phyloP scores from a whole-genome alignment of 768 basidiomycete genomes.

The Termitomyces sp. region DNA sequence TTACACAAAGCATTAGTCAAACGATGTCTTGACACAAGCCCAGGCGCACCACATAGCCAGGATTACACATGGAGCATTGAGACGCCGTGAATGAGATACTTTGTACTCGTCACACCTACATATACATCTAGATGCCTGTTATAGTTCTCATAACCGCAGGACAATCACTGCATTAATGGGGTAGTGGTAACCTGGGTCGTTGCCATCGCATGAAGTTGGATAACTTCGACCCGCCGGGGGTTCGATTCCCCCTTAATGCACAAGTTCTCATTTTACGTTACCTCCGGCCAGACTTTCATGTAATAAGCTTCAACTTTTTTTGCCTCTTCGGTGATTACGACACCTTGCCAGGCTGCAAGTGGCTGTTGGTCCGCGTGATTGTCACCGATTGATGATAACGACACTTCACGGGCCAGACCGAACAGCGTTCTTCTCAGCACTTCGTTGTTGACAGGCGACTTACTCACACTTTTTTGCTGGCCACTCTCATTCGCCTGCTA shows the following conservation, averaged over 20 bases:
- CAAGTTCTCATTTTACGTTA: conserved; percentile 13
- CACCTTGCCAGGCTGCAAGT: neutral
- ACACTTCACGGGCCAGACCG: no score
- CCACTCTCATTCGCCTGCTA: neutral
- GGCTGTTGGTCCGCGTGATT: neutral
- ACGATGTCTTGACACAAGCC: no score
- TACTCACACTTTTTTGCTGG: neutral
- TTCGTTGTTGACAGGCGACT: neutral
- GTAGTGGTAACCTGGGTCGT: conserved; percentile 9
- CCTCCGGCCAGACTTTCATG: no score
- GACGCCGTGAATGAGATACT: no score
- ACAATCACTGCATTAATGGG: neutral
- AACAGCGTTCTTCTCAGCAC: neutral
- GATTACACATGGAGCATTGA: no score
- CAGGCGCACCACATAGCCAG: no score
- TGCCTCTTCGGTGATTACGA: no score
- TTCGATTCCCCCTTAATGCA: conserved; percentile 85
- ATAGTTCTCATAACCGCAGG: no score
- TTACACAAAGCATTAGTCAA: no score
- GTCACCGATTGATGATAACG: neutral
- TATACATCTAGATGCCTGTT: no score
- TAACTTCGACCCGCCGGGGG: conserved; percentile 73
- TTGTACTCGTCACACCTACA: no score
- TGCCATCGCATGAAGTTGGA: neutral
- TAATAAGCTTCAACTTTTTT: no score